Evolutionary conservation across 2,329 filamentous ascomycete genomes (phyloP).

Genomic region (Penicillium sp.): DNA sequence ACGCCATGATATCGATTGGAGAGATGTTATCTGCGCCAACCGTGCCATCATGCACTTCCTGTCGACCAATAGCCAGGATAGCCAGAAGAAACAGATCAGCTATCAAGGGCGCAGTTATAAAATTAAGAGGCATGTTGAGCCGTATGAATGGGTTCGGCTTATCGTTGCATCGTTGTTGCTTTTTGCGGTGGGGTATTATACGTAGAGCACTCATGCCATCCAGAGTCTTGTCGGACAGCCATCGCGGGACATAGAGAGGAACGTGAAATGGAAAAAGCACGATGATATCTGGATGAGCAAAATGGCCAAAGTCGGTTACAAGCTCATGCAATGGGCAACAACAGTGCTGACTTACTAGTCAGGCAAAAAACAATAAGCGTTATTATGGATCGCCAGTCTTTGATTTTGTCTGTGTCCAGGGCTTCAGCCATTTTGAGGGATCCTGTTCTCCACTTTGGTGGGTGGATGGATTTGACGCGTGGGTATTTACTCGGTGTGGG

Average conservation of each 20-base stretch:
- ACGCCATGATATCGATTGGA: slow-evolving; percentile 68
- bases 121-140: slow-evolving; percentile 61
- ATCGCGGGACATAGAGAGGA: slow-evolving; percentile 56
- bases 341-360: slow-evolving; percentile 55
- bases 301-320: slow-evolving; percentile 2
- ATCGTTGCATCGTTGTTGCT: slow-evolving; percentile 20
- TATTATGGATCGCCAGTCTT: slow-evolving; percentile 64
- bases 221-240: slow-evolving; percentile 45
- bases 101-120: slow-evolving; percentile 65
- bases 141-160: slow-evolving; percentile 45
- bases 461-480: too few relatives aligned
- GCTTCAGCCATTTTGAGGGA: slow-evolving; percentile 29
- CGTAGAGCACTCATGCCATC: slow-evolving; percentile 46
- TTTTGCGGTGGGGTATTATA: slow-evolving; percentile 49
- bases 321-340: not conserved
- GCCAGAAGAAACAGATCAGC: slow-evolving; percentile 68
- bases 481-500: too few relatives aligned
- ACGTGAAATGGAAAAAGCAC: slow-evolving; percentile 67
- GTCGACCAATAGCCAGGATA: slow-evolving; percentile 61
- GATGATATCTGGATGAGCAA: slow-evolving; percentile 52
- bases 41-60: slow-evolving; percentile 66
- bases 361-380: slow-evolving; percentile 65
- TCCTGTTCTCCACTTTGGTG: not conserved
- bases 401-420: slow-evolving; percentile 55
- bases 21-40: slow-evolving; percentile 62